Percentiles rank a stretch among this genome's conserved stretches.
phyloP scores from a whole-genome alignment of 305 asterid genomes.

The Fraxinus xanthoxyloides region DNA sequence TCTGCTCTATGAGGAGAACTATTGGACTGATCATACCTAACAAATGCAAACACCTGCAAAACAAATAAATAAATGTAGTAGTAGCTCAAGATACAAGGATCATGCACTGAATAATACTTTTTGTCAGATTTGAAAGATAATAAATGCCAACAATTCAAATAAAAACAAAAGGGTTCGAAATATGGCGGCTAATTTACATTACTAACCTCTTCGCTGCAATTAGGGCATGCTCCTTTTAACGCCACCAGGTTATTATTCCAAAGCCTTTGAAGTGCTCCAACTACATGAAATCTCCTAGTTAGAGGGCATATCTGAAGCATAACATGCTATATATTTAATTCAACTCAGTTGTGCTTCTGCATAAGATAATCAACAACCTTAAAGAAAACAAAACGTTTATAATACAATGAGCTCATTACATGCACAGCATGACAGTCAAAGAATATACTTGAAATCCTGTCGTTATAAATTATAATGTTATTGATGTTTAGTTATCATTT shows the following conservation, averaged over 20 bases:
- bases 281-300: constrained; percentile 42
- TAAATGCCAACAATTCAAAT: neutral
- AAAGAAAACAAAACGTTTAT: neutral
- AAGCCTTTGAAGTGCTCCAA: constrained; percentile 84
- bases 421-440: neutral
- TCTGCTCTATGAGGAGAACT: constrained; percentile 72
- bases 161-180: neutral
- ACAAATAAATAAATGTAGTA: constrained; percentile 14
- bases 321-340: neutral
- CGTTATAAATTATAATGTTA: neutral
- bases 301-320: constrained; percentile 15
- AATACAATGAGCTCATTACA: neutral
- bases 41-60: constrained; percentile 91
- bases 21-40: constrained; percentile 57
- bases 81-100: constrained; percentile 21
- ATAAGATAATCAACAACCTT: constrained; percentile 1
- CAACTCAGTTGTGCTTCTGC: neutral
- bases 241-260: constrained; percentile 91
- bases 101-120: neutral
- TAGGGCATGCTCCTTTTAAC: constrained; percentile 86
- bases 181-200: neutral
- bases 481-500: neutral
- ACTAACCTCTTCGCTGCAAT: constrained; percentile 93
- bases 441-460: neutral
- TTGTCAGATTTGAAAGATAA: neutral